Percentiles rank a stretch among this genome's conserved stretches.
Conservation (phyloP, 2,329 filamentous ascomycete genomes). For the Penicillium sp. region DNA sequence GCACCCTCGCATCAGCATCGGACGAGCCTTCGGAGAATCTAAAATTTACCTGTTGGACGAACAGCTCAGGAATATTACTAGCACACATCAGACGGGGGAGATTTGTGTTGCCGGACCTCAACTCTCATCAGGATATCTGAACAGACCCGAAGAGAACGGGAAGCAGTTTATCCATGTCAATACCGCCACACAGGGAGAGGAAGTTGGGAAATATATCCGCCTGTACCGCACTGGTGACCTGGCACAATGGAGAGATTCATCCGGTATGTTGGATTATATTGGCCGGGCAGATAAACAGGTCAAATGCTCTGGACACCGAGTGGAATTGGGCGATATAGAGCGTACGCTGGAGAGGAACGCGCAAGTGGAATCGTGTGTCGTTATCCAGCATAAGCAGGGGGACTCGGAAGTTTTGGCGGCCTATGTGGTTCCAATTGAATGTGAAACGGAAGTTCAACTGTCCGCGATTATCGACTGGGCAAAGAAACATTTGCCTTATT, state of each 20-base stretch:
- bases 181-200: conserved; percentile 62
- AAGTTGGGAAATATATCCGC: conserved; percentile 45
- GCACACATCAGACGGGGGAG: conserved; percentile 62
- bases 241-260: conserved; percentile 53
- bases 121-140: conserved; percentile 64
- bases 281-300: conserved; percentile 72
- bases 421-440: neutral
- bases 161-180: conserved; percentile 68
- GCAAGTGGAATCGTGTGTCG: neutral
- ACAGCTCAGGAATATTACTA: neutral
- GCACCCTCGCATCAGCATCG: conserved; percentile 7
- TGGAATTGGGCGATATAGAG: conserved; percentile 82
- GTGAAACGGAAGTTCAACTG: neutral
- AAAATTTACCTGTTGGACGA: conserved; percentile 6
- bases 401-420: neutral
- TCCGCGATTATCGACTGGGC: neutral
- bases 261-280: conserved; percentile 60
- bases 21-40: conserved; percentile 6
- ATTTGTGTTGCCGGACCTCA: conserved; percentile 67
- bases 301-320: conserved; percentile 81
- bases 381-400: neutral
- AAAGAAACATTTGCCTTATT: conserved; percentile 57
- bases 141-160: conserved; percentile 48
- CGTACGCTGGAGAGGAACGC: conserved; percentile 31
- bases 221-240: conserved; percentile 73